Base-by-base conservation (phyloP, 768 basidiomycete species). In the Asterophora lycoperdoides region DNA sequence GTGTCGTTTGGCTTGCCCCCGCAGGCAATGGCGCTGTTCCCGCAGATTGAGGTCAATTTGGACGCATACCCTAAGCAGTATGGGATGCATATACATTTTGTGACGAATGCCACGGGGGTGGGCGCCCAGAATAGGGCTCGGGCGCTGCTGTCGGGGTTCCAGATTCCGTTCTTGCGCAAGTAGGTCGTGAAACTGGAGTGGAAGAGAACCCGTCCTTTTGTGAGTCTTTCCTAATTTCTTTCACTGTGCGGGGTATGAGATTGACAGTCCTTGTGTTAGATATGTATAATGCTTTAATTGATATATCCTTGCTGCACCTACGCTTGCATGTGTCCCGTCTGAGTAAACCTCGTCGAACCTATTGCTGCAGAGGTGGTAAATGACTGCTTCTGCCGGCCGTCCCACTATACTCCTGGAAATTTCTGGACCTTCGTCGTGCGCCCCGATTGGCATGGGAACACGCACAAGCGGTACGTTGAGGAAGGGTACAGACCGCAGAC, bases 11-110 rank as follows among this genome's bases (percentile, higher is more conserved):
- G 95, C 41, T 74, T 99, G 3, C 81, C 87, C 0, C 83, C 91
- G 1, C 68, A 73, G 4, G 92, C 94, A 0, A 86, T 99, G 78
- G 83, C 78, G 6, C 77, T 94, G 58, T 99, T 97, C 74, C 95
- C 95, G 1, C 90, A 95, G 69, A 87, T 98, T 48, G 95, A 98
- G 70, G 85, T 93, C 66, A 96, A 96, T 64, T 67, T 87, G 36
- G 94, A 97, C 60, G 69, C 88, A 23, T 99, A 97, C 64, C 91
- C 93, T 5, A 80, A 79, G 55, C 64, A 80, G 39, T 86, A 85
- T 60, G 95, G 95, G 15, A 90, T 99, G 80, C 89, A 97, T 62
- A 83, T 99, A 32, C 89, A 94, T 64, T 93, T 95, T 63, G 76
- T 93, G 49, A 97, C 95, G 17, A 92, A 87, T 62, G 88, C 89